Percentiles rank a stretch among this genome's conserved stretches.
phyloP scores from a whole-genome alignment of 768 basidiomycete genomes.

The Auricularia auricula-judae region DNA sequence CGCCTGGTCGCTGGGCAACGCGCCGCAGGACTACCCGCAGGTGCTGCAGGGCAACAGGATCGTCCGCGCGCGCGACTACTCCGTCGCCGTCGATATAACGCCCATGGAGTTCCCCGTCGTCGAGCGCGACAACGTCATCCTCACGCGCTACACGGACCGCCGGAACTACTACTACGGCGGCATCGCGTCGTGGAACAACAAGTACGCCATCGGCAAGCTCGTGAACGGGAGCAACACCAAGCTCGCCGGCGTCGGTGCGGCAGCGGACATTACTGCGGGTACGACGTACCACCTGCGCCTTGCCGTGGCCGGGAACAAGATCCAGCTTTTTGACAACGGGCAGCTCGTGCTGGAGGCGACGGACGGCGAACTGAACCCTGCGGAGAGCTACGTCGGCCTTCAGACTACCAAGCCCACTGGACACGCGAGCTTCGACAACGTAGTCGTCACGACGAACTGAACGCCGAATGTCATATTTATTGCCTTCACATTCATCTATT shows the following conservation, averaged over 20 bases:
- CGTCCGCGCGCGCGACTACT: background rate
- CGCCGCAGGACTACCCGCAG: background rate
- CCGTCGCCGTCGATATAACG: background rate
- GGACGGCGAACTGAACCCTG: background rate
- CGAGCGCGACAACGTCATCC: background rate
- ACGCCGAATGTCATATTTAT: no score
- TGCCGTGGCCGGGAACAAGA: background rate
- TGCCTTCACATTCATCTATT: no score
- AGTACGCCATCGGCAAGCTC: background rate
- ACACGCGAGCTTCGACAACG: background rate
- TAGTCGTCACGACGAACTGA: background rate
- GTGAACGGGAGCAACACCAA: background rate
- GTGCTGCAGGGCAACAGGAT: background rate
- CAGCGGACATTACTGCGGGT: background rate
- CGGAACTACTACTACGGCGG: constrained; percentile 1
- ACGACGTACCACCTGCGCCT: background rate
- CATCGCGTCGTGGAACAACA: background rate
- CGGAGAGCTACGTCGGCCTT: background rate
- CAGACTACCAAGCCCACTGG: background rate
- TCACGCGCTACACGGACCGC: background rate
- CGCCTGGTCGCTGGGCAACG: background rate
- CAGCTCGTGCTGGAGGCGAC: background rate
- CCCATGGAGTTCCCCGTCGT: background rate
- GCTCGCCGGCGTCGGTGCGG: background rate
- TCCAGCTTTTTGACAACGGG: background rate